Evolutionary conservation across 768 basidiomycete species (phyloP).

Genomic region (Brasilioporus rufonigricans): DNA sequence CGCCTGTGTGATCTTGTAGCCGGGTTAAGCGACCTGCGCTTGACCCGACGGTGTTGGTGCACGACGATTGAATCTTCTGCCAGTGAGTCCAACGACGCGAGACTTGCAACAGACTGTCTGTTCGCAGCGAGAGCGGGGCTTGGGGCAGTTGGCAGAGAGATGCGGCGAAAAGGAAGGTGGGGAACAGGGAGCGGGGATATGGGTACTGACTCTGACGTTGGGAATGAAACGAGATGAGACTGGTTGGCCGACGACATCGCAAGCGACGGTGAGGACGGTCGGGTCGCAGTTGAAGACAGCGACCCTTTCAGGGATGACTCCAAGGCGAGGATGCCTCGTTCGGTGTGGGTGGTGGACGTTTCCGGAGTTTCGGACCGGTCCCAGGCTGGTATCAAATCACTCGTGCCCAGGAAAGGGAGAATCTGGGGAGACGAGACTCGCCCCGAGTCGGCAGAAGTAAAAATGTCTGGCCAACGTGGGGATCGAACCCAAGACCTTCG

Average conservation of each 20-base stretch:
- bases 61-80: conserved; percentile 42
- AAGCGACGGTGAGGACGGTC: conserved; percentile 10
- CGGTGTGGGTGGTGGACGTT: neutral
- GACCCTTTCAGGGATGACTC: neutral
- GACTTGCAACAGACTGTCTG: conserved; percentile 65
- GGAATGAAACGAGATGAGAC: conserved; percentile 29
- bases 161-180: conserved; percentile 61
- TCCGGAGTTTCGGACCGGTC: conserved; percentile 19
- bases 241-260: conserved; percentile 18
- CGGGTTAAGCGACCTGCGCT: conserved; percentile 36
- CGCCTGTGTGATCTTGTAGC: conserved; percentile 23
- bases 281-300: conserved; percentile 8
- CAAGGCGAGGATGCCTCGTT: neutral
- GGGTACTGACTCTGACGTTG: conserved; percentile 28
- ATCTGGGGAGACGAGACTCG: too few species aligned
- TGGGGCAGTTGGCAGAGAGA: conserved; percentile 56
- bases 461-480: conserved; percentile 61
- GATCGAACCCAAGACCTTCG: conserved; percentile 72
- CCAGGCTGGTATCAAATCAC: conserved; percentile 19
- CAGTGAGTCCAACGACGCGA: conserved; percentile 72
- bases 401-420: conserved; percentile 18
- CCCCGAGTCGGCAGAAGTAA: neutral
- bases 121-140: conserved; percentile 39
- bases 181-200: conserved; percentile 37
- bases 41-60: conserved; percentile 31